phyloP scores from a whole-genome alignment of 345 rosid genomes.

The Eucalyptus curtisii region DNA sequence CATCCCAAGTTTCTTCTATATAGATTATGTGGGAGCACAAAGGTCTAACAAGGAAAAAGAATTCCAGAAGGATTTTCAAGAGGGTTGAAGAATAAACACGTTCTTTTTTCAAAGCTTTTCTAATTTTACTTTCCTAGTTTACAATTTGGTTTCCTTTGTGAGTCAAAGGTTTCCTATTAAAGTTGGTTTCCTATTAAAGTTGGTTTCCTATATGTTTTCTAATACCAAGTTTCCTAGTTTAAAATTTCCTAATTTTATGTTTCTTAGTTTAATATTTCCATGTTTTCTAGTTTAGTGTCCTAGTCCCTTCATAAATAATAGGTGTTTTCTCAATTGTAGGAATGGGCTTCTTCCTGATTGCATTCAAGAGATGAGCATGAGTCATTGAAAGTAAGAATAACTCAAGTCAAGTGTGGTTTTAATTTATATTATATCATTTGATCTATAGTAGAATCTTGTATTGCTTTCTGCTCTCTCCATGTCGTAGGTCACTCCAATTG shows the following conservation, averaged over 20 bases:
- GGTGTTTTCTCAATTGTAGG: not conserved
- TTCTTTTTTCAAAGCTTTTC: not conserved
- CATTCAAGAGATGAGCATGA: not conserved
- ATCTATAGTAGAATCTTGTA: not conserved
- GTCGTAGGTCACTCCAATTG: rapidly evolving
- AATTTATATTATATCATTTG: not conserved
- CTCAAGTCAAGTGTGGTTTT: not conserved
- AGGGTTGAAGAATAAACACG: not conserved
- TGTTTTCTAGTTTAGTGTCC: not conserved
- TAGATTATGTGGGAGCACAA: not conserved
- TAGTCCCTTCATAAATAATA: not conserved
- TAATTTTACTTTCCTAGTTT: not conserved
- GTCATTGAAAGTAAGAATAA: not conserved
- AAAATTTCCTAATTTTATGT: not conserved
- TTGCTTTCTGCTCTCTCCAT: rapidly evolving
- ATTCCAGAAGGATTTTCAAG: not conserved
- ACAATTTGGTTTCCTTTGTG: not conserved
- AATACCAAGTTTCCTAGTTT: not conserved
- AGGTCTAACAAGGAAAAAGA: not conserved
- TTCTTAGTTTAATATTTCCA: not conserved
- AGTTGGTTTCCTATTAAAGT: not conserved
- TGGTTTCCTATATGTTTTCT: not conserved
- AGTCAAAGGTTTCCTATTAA: not conserved
- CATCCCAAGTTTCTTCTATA: not conserved
- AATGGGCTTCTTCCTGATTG: not conserved